Percentiles rank a stretch among this genome's conserved stretches.
phyloP scores from a whole-genome alignment of 805 yeast genomes.

The Wickerhamiella australiensis region DNA sequence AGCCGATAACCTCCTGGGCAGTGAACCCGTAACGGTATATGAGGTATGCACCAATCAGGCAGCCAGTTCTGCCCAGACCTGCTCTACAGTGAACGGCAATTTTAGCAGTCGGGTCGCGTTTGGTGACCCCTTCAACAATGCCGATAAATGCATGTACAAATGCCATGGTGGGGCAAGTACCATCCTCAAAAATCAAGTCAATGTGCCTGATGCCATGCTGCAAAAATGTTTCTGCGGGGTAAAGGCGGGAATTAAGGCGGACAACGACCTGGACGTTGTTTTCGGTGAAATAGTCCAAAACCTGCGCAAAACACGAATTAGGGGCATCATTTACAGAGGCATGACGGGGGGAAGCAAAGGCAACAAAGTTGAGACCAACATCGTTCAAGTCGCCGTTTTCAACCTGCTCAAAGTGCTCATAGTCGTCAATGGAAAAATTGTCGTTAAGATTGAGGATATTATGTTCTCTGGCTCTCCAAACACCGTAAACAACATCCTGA shows the following conservation, averaged over 20 bases:
- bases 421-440: constrained; percentile 78
- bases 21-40: constrained; percentile 95
- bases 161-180: constrained; percentile 93
- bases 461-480: constrained; percentile 95
- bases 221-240: constrained; percentile 74
- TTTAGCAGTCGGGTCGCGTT: constrained; percentile 57
- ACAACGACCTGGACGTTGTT: constrained; percentile 80
- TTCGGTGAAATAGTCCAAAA: constrained; percentile 58
- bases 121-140: constrained; percentile 81
- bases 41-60: constrained; percentile 92
- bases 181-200: constrained; percentile 96
- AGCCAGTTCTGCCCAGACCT: constrained; percentile 95
- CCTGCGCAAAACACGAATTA: constrained; percentile 36
- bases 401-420: constrained; percentile 87
- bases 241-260: constrained; percentile 80
- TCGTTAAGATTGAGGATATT: constrained; percentile 70
- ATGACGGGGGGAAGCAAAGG: constrained; percentile 89
- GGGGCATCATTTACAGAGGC: constrained; percentile 18
- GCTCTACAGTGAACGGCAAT: constrained; percentile 99
- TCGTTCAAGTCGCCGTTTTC: constrained; percentile 95
- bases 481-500: constrained; percentile 90
- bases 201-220: constrained; percentile 75
- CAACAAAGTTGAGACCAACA: constrained; percentile 84
- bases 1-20: constrained; percentile 92
- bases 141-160: constrained; percentile 88